These are phyloP conservation scores for Fusarium subglutinans DNA, from an alignment of 2,329 filamentous ascomycete genomes.

Conservation along the genomic window DNA sequence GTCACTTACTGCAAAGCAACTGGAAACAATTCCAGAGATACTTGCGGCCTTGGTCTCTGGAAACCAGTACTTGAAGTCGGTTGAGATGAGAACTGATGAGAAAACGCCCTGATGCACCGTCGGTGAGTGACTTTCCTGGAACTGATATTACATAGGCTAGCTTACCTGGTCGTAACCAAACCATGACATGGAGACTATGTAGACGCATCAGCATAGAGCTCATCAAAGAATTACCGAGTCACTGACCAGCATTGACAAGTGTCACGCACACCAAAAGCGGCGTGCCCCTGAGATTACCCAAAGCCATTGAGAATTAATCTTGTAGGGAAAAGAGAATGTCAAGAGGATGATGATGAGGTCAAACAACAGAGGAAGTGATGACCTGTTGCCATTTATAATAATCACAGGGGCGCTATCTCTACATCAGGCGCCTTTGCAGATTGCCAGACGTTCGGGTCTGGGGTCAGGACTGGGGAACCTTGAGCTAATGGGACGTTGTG, in stretches of 20 bases:
- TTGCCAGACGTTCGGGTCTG: background rate
- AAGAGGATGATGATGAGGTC: too few relatives aligned
- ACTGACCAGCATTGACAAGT: background rate
- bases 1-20: background rate
- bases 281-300: background rate
- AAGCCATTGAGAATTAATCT: background rate
- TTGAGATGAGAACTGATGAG: background rate
- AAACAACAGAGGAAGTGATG: background rate
- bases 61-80: background rate
- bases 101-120: background rate
- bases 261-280: background rate
- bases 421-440: background rate
- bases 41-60: background rate
- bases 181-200: background rate
- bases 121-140: background rate
- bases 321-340: background rate
- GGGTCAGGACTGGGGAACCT: background rate
- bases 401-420: background rate
- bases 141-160: background rate
- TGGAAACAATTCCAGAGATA: background rate
- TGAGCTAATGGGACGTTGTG: background rate
- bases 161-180: background rate
- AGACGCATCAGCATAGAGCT: background rate
- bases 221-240: background rate
- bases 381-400: background rate